Conservation (phyloP, 495 filamentous ascomycete genomes). For the Aspergillus asperescens region DNA sequence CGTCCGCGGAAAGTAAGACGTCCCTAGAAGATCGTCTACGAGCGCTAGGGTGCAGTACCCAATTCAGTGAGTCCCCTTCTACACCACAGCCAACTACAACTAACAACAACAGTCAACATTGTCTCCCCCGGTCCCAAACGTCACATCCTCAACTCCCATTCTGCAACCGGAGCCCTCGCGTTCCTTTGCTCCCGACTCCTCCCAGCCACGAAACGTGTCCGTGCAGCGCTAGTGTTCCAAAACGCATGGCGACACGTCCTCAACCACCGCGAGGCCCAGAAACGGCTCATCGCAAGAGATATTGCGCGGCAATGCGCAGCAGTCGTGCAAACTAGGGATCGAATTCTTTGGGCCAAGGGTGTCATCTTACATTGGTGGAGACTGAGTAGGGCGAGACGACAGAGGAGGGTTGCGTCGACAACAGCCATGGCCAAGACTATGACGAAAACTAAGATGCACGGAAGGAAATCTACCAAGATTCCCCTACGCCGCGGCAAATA, state of each 20-base stretch:
- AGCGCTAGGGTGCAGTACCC: constrained; percentile 34
- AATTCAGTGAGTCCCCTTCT: constrained; percentile 39
- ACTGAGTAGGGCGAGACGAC: constrained; percentile 16
- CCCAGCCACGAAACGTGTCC: constrained; percentile 39
- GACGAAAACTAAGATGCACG: neutral
- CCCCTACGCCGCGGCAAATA: neutral
- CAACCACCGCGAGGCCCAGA: constrained; percentile 22
- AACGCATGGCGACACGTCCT: constrained; percentile 36
- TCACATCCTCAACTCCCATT: constrained; percentile 43
- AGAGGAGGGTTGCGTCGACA: neutral
- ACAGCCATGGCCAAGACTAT: neutral
- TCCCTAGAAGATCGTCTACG: constrained; percentile 28
- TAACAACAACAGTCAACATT: constrained; percentile 23
- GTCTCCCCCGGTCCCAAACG: constrained; percentile 30
- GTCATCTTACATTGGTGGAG: constrained; percentile 48
- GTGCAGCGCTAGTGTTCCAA: constrained; percentile 45
- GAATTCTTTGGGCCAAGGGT: constrained; percentile 46
- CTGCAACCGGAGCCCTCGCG: constrained; percentile 51
- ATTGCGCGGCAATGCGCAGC: constrained; percentile 44
- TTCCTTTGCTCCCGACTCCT: constrained; percentile 62
- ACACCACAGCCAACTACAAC: neutral
- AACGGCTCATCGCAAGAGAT: constrained; percentile 38
- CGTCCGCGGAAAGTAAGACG: neutral
- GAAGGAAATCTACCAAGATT: neutral
- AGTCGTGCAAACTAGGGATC: constrained; percentile 37